Base-by-base conservation (phyloP, 2,329 filamentous ascomycete species). In the Colletotrichum eleusines region DNA sequence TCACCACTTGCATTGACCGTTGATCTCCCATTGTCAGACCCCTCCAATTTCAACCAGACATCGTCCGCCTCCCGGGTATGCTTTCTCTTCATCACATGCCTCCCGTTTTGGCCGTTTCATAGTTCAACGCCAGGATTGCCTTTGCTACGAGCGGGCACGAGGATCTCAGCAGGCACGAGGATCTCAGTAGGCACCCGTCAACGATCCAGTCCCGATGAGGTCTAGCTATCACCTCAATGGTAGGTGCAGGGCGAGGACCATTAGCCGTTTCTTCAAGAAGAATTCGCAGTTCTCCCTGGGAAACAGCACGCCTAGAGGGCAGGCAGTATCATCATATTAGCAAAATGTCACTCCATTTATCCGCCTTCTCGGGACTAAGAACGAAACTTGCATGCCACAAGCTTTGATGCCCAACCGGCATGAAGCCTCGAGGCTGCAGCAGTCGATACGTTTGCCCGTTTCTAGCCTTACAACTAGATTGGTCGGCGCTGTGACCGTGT, bases 391-490 rank as follows among this genome's bases (percentile, higher is more conserved):
- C 51, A 16, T 42, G 48, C 20, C 44, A 66, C 38, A 57, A 40
- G n/a, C 31, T 40, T 35, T 16, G 18, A 23, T 18, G 33, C 28
- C 18, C n/a, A 55, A 38, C 31, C 38, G 26, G 20, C 53, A 23
- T 14, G 57, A 70, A 67, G 50, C 55, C 57, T 70, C 42, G 26
- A 67, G 67, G 57, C 67, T 70, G 63, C 67, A 70, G 67, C 51
- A 62, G 67, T n/a, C 63, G 67, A 66, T 57, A 70, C 67, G 23
- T 35, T 18, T 23, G 42, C 38, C 40, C 42, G 57, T 53, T 67
- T 62, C 63, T 69, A 61, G 62, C 66, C 66, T 55, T 62, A 61
- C 55, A 28, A 31, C 40, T 23, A 53, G 53, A 69, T 64, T 26
- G 35, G 57, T 28, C 48, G 28, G n/a, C 31, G 33, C 44, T 31